A percentile compares a stretch with the other conserved stretches of the same genome.
phyloP scores from a whole-genome alignment of 768 basidiomycete genomes.

The Termitomyces sp. region DNA sequence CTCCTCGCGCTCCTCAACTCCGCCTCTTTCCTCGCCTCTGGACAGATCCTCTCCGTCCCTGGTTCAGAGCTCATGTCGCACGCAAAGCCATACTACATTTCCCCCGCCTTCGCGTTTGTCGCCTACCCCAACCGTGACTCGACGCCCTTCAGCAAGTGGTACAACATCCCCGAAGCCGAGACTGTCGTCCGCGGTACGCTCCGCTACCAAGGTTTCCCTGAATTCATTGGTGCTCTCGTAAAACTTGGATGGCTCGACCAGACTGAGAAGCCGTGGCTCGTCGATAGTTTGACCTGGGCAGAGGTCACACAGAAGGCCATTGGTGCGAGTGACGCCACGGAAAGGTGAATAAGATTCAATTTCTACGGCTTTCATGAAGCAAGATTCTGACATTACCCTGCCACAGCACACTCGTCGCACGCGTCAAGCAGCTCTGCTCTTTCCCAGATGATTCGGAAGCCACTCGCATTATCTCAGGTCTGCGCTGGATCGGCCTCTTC shows the following conservation, averaged over 20 bases:
- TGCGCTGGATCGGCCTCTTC: conserved; percentile 93
- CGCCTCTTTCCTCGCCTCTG: conserved; percentile 71
- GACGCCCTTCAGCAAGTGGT: conserved; percentile 83
- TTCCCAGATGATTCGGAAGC: conserved; percentile 72
- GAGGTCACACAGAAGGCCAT: conserved; percentile 74
- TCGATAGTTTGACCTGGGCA: conserved; percentile 72
- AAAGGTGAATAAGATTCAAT: conserved; percentile 45
- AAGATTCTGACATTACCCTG: not conserved
- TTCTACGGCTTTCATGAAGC: not conserved
- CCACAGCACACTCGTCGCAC: conserved; percentile 63
- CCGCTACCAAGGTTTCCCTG: conserved; percentile 95
- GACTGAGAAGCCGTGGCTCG: conserved; percentile 71
- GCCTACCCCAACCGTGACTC: conserved; percentile 97
- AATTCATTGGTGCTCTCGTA: conserved; percentile 85
- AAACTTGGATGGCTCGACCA: conserved; percentile 84
- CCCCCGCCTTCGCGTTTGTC: conserved; percentile 93
- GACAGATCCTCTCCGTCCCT: conserved; percentile 57
- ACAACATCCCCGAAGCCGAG: conserved; percentile 91
- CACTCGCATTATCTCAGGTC: conserved; percentile 78
- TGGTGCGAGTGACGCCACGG: conserved; percentile 59
- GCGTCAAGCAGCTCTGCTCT: conserved; percentile 60
- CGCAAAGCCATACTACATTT: conserved; percentile 92
- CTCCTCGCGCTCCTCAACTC: conserved; percentile 91
- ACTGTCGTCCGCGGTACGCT: conserved; percentile 90
- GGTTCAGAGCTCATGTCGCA: conserved; percentile 85